Percentiles rank a stretch among this genome's conserved stretches.
phyloP scores from a whole-genome alignment of 2,329 filamentous ascomycete genomes.

The Monilinia vaccinii-corymbosi region DNA sequence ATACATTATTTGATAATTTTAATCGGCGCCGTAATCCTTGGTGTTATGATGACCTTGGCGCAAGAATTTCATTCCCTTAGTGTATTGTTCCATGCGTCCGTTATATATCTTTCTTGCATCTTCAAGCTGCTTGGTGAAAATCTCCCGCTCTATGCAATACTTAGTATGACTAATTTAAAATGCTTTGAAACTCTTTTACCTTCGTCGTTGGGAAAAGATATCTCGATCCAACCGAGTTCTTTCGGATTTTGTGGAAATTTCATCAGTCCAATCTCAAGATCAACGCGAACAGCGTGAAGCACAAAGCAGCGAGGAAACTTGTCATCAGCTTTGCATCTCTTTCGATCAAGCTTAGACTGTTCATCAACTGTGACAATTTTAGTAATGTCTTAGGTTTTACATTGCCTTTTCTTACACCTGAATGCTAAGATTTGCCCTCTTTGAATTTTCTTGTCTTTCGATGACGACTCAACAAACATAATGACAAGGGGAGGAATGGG shows the following conservation, averaged over 20 bases:
- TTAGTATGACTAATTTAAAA: not conserved
- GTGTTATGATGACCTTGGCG: not conserved
- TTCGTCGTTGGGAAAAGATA: not conserved
- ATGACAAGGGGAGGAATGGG: not conserved
- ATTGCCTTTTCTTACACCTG: not conserved
- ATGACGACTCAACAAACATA: conserved; percentile 4
- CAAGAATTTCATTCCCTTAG: not conserved
- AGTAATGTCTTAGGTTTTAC: not conserved
- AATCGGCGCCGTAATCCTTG: not conserved
- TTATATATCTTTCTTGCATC: not conserved
- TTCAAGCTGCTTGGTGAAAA: not conserved
- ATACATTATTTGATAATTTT: not conserved
- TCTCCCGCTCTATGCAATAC: not conserved
- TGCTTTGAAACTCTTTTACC: not conserved
- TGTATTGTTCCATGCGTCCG: not conserved
- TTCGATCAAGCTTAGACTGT: not conserved
- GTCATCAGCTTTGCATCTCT: not conserved
- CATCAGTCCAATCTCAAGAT: not conserved
- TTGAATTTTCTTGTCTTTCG: not conserved
- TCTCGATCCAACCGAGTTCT: not conserved
- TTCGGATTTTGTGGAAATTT: not conserved
- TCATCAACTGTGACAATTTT: not conserved
- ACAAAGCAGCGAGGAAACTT: not conserved
- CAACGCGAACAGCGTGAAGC: not conserved
- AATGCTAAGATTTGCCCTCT: conserved; percentile 1